A percentile compares a stretch with the other conserved stretches of the same genome.
These are phyloP conservation scores for Pyrenophora seminiperda DNA, from an alignment of 2,329 filamentous ascomycete genomes.

Conservation along the genomic window DNA sequence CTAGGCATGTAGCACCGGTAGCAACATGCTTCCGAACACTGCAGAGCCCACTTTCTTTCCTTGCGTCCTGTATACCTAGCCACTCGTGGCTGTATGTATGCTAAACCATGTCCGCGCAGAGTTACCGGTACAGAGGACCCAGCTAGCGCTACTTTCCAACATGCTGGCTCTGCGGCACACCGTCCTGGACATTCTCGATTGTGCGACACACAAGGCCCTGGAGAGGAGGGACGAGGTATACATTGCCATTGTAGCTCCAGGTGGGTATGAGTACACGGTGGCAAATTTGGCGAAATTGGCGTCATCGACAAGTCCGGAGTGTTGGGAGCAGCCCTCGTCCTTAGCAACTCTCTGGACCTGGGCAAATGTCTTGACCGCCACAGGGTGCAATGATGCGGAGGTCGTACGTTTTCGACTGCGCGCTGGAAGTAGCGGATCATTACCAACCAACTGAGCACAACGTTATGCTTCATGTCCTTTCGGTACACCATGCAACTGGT, in stretches of 20 bases:
- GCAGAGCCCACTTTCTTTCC: slow-evolving; percentile 17
- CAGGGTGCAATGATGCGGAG: slow-evolving; percentile 55
- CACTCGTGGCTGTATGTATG: background rate
- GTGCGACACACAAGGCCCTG: slow-evolving; percentile 34
- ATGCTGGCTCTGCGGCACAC: slow-evolving; percentile 51
- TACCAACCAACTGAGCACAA: slow-evolving; percentile 41
- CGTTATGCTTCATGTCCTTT: slow-evolving; percentile 43
- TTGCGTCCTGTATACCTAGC: no score
- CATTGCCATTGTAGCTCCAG: slow-evolving; percentile 53
- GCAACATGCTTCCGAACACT: slow-evolving; percentile 39
- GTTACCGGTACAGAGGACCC: slow-evolving; percentile 45
- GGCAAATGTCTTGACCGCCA: slow-evolving; percentile 39
- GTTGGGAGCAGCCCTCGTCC: slow-evolving; percentile 46
- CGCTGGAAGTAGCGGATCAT: slow-evolving; percentile 41
- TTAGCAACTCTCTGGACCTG: slow-evolving; percentile 46
- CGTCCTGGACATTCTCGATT: slow-evolving; percentile 39
- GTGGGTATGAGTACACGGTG: slow-evolving; percentile 57
- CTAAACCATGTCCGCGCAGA: slow-evolving; percentile 47
- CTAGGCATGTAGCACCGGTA: slow-evolving; percentile 14
- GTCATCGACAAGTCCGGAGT: slow-evolving; percentile 49
- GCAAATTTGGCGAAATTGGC: slow-evolving; percentile 56
- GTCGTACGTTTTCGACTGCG: slow-evolving; percentile 47
- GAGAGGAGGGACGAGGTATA: slow-evolving; percentile 49
- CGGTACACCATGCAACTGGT: slow-evolving; percentile 46
- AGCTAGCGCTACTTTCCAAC: slow-evolving; percentile 53